Conservation (phyloP, 78 protist genomes). For the Dictyostelium discoideum region dicty_2.7 NC_007089.4:826001-826500, state of each 20-base stretch:
- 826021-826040: not conserved
- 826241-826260: not conserved
- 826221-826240: not conserved
- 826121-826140: not conserved
- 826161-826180: not conserved
- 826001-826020: not conserved
- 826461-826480: too few relatives aligned
- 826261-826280: too few relatives aligned
- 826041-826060: not conserved
- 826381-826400: too few relatives aligned
- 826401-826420: too few relatives aligned
- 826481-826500: too few relatives aligned
- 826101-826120: not conserved
- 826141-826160: not conserved
- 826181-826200: not conserved
- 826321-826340: too few relatives aligned
- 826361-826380: too few relatives aligned
- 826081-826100: not conserved
- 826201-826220: not conserved
- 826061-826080: not conserved
- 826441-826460: too few relatives aligned
- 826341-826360: too few relatives aligned
- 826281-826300: too few relatives aligned
- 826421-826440: too few relatives aligned
- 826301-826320: too few relatives aligned